These are phyloP conservation scores for Claviceps arundinis DNA, from an alignment of 2,329 filamentous ascomycete genomes.

Conservation along the genomic window DNA sequence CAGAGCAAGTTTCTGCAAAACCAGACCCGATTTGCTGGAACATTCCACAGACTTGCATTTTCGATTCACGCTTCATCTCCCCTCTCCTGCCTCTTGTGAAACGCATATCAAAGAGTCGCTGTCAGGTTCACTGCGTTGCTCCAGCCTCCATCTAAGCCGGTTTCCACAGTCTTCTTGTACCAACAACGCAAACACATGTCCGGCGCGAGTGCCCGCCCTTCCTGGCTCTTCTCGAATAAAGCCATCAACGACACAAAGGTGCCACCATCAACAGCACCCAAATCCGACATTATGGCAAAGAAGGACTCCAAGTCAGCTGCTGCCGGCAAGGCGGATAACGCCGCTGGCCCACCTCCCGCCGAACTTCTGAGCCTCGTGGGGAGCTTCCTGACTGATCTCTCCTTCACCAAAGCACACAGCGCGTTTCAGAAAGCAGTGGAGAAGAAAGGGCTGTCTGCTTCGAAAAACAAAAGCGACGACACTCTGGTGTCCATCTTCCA, in stretches of 20 bases:
- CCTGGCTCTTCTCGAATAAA: constrained; percentile 33
- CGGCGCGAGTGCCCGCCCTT: constrained; percentile 18
- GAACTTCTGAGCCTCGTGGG: constrained; percentile 56
- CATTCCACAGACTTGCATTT: too few relatives aligned
- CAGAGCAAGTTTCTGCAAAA: too few relatives aligned
- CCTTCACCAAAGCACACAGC: constrained; percentile 47
- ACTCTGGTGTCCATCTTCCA: constrained; percentile 38
- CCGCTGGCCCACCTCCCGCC: constrained; percentile 34
- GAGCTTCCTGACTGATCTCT: constrained; percentile 51
- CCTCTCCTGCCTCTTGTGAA: neutral
- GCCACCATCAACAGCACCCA: neutral
- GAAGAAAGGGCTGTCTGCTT: constrained; percentile 33
- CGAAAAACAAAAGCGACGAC: constrained; percentile 12
- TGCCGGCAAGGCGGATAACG: constrained; percentile 10
- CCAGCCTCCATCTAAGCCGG: too few relatives aligned
- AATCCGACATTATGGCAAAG: constrained; percentile 21
- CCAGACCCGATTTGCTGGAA: too few relatives aligned
- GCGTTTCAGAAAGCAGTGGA: constrained; percentile 51
- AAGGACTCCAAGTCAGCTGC: constrained; percentile 15
- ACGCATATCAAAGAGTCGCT: neutral
- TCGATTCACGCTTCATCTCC: neutral
- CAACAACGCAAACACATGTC: constrained; percentile 17
- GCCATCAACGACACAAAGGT: constrained; percentile 8
- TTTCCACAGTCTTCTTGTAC: too few relatives aligned
- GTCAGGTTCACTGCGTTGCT: neutral